These are phyloP conservation scores for Amaranthus cruentus DNA, from an alignment of 148 eudicot species.

Conservation along the genomic window DNA sequence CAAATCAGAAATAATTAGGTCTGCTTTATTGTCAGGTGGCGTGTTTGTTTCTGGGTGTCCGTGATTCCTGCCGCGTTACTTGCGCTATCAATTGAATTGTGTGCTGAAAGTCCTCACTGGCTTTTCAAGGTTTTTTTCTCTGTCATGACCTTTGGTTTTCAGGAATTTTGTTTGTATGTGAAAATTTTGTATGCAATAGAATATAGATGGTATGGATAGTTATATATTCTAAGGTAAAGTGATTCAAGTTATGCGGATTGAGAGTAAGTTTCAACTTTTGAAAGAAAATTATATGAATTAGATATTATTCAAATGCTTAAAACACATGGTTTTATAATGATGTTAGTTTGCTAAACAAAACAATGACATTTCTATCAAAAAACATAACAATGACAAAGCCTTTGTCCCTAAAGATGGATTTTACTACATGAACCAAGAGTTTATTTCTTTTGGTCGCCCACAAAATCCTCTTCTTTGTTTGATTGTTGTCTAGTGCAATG, in stretches of 20 bases:
- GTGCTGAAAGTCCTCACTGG: slow-evolving; percentile 96
- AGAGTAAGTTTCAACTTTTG: neutral
- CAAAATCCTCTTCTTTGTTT: too few species aligned
- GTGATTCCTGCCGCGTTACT: slow-evolving; percentile 72
- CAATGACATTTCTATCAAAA: too few species aligned
- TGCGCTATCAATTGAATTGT: slow-evolving; percentile 62
- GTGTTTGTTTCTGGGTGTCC: slow-evolving; percentile 87
- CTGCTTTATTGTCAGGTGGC: slow-evolving; percentile 59
- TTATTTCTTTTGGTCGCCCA: too few species aligned
- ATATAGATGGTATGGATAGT: neutral
- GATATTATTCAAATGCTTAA: neutral
- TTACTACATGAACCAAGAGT: too few species aligned
- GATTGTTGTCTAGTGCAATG: too few species aligned
- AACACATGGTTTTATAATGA: neutral
- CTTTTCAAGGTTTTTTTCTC: slow-evolving; percentile 54
- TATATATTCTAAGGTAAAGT: neutral
- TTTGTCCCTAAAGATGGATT: neutral
- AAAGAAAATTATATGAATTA: neutral
- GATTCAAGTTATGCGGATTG: neutral
- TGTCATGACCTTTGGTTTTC: neutral
- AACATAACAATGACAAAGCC: neutral
- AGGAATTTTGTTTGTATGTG: neutral
- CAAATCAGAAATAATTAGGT: slow-evolving; percentile 2
- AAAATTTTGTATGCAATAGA: too few species aligned
- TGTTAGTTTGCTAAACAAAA: too few species aligned